phyloP scores from a whole-genome alignment of 805 yeast species.

The Helenozyma baotianmanensis region DNA sequence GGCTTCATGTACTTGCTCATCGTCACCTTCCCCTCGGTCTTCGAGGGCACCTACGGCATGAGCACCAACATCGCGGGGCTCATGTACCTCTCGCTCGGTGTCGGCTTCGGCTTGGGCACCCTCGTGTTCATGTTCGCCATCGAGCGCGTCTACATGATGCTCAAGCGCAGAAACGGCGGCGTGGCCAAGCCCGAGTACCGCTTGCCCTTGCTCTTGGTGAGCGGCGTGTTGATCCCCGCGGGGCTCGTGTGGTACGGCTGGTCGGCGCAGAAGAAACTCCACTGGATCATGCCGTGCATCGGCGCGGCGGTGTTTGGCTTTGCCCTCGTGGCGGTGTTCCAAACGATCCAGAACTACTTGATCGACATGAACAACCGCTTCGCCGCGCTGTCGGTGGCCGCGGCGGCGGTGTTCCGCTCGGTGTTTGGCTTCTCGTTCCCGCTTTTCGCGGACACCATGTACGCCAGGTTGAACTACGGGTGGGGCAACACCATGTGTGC shows the following conservation, averaged over 20 bases:
- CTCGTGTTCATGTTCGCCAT: conserved; percentile 44
- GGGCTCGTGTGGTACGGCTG: conserved; percentile 72
- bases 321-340: conserved; percentile 61
- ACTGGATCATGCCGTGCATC: conserved; percentile 60
- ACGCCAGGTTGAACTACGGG: conserved; percentile 53
- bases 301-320: conserved; percentile 60
- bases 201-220: conserved; percentile 45
- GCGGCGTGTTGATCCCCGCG: conserved; percentile 49
- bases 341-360: conserved; percentile 60
- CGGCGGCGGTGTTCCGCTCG: conserved; percentile 65
- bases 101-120: conserved; percentile 51
- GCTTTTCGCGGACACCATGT: conserved; percentile 57
- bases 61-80: conserved; percentile 48
- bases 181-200: conserved; percentile 59
- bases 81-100: conserved; percentile 53
- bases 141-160: conserved; percentile 33
- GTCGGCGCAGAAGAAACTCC: conserved; percentile 54
- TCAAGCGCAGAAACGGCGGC: conserved; percentile 44
- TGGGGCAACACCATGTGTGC: conserved; percentile 70
- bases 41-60: conserved; percentile 44
- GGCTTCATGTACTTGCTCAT: conserved; percentile 64
- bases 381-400: conserved; percentile 67
- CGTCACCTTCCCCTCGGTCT: conserved; percentile 55
- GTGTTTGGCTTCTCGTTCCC: conserved; percentile 69
- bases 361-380: conserved; percentile 67